phyloP scores from a whole-genome alignment of 148 eudicot genomes.

The Chenopodium quinoa region DNA sequence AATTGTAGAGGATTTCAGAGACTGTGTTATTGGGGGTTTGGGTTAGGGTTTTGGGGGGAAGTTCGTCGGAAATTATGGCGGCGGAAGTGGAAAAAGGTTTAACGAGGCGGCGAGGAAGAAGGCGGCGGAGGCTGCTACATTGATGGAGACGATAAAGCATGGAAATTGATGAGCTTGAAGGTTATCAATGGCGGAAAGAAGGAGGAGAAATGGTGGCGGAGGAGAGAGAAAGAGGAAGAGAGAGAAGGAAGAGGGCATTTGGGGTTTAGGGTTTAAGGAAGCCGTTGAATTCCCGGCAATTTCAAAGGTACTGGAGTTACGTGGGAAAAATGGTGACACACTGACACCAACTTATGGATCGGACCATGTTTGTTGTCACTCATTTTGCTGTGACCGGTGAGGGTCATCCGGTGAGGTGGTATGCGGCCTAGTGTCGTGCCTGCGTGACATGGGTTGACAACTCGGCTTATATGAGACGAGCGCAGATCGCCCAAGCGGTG shows the following conservation, averaged over 20 bases:
- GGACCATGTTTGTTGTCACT: too few species aligned
- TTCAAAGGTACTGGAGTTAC: not conserved
- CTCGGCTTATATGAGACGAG: too few species aligned
- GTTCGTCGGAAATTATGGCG: constrained; percentile 22
- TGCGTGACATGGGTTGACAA: too few species aligned
- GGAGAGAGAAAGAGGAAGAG: not conserved
- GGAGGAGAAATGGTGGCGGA: not conserved
- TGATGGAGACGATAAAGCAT: constrained; percentile 41
- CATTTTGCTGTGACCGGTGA: too few species aligned
- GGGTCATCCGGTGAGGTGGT: too few species aligned
- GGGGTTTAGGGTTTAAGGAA: constrained; percentile 26
- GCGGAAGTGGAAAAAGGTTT: constrained; percentile 33
- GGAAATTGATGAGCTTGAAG: constrained; percentile 17
- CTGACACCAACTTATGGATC: not conserved
- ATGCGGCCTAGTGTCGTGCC: too few species aligned
- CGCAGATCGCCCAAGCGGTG: too few species aligned
- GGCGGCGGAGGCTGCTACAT: constrained; percentile 28
- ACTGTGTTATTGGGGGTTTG: constrained; percentile 6
- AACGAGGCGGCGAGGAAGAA: constrained; percentile 26
- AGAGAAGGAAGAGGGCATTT: not conserved
- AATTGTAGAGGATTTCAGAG: constrained; percentile 23
- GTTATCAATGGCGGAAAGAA: not conserved
- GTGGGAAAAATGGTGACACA: not conserved
- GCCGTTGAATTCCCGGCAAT: constrained; percentile 32
- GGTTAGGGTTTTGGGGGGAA: constrained; percentile 3